Conservation (phyloP, 192 early-diverging fungal species). For the Coemansia sp. region DNA sequence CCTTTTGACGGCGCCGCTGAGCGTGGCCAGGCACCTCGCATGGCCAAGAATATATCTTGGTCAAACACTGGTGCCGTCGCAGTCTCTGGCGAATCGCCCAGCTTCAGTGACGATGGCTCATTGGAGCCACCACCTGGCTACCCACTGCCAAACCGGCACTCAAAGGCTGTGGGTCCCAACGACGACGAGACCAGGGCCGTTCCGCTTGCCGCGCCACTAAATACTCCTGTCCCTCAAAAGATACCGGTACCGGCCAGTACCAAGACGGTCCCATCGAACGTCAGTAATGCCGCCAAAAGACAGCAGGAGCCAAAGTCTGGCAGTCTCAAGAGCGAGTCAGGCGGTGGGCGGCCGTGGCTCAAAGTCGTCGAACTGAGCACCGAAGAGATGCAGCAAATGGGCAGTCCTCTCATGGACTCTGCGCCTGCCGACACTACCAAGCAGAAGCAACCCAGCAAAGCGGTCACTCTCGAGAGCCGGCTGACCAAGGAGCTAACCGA, state of each 20-base stretch:
- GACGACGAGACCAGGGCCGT: constrained; percentile 12
- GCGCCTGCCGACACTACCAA: constrained; percentile 10
- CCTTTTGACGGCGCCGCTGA: constrained; percentile 18
- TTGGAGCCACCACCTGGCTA: constrained; percentile 16
- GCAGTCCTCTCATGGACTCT: constrained; percentile 29
- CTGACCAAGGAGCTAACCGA: constrained; percentile 25
- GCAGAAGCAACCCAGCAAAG: constrained; percentile 21
- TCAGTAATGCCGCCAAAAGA: constrained; percentile 6
- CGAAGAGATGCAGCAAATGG: constrained; percentile 44
- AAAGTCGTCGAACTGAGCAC: constrained; percentile 42
- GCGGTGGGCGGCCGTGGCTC: constrained; percentile 44
- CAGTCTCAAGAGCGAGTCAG: constrained; percentile 11
- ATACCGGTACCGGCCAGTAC: constrained; percentile 19
- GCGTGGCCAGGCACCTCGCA: constrained; percentile 22
- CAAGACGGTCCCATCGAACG: constrained; percentile 8
- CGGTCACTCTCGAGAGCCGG: constrained; percentile 31
- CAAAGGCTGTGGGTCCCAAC: neutral
- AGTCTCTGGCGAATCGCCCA: constrained; percentile 14
- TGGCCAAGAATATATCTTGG: constrained; percentile 35
- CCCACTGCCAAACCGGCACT: constrained; percentile 4
- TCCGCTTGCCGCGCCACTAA: constrained; percentile 33
- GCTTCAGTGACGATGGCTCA: constrained; percentile 31
- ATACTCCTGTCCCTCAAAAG: constrained; percentile 37
- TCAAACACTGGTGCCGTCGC: constrained; percentile 23
- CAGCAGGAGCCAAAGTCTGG: constrained; percentile 16